phyloP scores from a whole-genome alignment of 495 filamentous ascomycete species.

The Penicilliopsis zonata region DNA sequence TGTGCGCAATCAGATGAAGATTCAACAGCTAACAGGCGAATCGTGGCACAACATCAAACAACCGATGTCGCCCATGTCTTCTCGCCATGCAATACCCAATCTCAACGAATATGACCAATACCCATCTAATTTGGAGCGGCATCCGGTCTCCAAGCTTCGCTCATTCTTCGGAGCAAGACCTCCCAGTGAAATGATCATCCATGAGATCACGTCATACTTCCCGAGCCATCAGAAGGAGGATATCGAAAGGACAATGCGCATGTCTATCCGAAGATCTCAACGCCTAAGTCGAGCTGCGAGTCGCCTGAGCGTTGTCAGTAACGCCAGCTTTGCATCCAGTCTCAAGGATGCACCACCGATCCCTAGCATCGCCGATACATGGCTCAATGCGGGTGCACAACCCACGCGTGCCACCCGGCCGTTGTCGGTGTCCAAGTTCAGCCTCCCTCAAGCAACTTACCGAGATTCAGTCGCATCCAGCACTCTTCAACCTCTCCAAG shows the following conservation, averaged over 20 bases:
- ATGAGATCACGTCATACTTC: conserved; percentile 92
- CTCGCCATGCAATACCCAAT: conserved; percentile 47
- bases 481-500: conserved; percentile 77
- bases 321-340: conserved; percentile 82
- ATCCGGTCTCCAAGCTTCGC: conserved; percentile 46
- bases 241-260: conserved; percentile 84
- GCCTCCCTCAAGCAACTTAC: conserved; percentile 47
- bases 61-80: conserved; percentile 64
- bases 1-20: conserved; percentile 59
- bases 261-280: conserved; percentile 80
- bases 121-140: conserved; percentile 28
- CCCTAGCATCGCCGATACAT: conserved; percentile 90
- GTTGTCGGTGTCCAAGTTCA: conserved; percentile 49
- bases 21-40: conserved; percentile 76
- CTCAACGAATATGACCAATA: conserved; percentile 38
- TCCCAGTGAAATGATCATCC: conserved; percentile 93
- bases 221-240: conserved; percentile 86
- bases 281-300: conserved; percentile 84
- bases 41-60: conserved; percentile 71
- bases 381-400: conserved; percentile 49
- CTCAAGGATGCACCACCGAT: conserved; percentile 80
- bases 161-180: conserved; percentile 83
- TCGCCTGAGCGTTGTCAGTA: conserved; percentile 87
- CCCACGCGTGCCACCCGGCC: conserved; percentile 39
- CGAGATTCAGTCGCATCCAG: conserved; percentile 81